Base-by-base conservation (phyloP, 2,329 filamentous ascomycete genomes). In the Bertia moriformis region DNA sequence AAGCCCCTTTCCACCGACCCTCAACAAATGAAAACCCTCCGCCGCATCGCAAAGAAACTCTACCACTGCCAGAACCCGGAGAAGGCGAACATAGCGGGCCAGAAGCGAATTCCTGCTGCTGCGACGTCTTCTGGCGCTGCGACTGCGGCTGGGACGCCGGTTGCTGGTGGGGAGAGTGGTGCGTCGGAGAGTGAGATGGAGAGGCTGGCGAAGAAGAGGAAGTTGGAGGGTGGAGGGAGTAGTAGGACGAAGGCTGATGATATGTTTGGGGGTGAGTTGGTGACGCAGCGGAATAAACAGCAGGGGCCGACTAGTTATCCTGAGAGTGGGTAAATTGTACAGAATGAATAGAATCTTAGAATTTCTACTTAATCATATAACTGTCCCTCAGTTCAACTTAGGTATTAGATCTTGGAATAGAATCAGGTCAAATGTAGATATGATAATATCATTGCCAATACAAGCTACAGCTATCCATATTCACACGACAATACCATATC, bases 61-160 rank as follows among this genome's bases (percentile, higher is more conserved):
- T 63, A 59, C 41, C 57, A 60, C 24, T 68, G 65, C 42, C 60
- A 64, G 45, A 65, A 67, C 43, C 61, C 63, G 0, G 62, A 67
- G 41, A 66, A 66, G 43, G 48, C 53, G 1, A 61, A 63, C 40
- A 45, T 65, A 3, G 53, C 56, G 1, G 55, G 51, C 1, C 46
- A 55, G 7, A 53, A 51, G 38, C 38, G 15, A 14, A 19, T 49
- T 15, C 39, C 46, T 2, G 45, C 48, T 2, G 45, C 48, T 4
- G 45, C 47, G 1, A n/a, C n/a, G n/a, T n/a, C n/a, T n/a, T n/a
- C n/a, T n/a, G 39, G 39, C 3, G 29, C 42, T 3, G 40, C 40
- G 3, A 42, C 40, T 14, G 44, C 41, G 2, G 41, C 44, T 2
- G n/a, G n/a, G n/a, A n/a, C n/a, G n/a, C n/a, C n/a, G n/a, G n/a